Percentiles rank a stretch among this genome's conserved stretches.
Evolutionary conservation across 2,329 filamentous ascomycete genomes (phyloP).

Genomic region (Pezicula neosporulosa): DNA sequence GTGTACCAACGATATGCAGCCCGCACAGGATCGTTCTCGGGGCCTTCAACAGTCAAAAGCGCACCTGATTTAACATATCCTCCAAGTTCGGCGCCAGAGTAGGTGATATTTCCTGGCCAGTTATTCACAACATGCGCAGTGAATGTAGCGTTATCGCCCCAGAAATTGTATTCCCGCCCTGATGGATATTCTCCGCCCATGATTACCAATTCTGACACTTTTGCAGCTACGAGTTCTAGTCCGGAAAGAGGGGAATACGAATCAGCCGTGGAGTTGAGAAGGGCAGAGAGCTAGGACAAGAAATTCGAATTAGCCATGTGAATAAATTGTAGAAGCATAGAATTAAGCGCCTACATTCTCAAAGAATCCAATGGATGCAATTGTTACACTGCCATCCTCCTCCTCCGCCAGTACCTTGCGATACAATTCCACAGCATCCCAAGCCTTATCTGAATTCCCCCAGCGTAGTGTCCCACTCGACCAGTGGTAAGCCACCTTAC

Average conservation of each 20-base stretch:
- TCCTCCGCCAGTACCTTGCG: slow-evolving; percentile 37
- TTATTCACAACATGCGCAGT: slow-evolving; percentile 42
- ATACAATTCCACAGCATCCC: slow-evolving; percentile 42
- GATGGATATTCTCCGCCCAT: slow-evolving; percentile 49
- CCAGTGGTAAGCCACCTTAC: slow-evolving; percentile 42
- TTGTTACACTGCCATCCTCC: slow-evolving; percentile 38
- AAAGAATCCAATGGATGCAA: slow-evolving; percentile 43
- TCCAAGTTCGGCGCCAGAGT: slow-evolving; percentile 42
- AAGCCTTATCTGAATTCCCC: slow-evolving; percentile 31
- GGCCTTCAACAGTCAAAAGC: slow-evolving; percentile 29
- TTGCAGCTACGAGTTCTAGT: slow-evolving; percentile 35
- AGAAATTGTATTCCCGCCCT: slow-evolving; percentile 48
- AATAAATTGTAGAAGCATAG: background rate
- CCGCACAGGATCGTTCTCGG: slow-evolving; percentile 30
- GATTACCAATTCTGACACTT: slow-evolving; percentile 46
- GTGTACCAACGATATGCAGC: slow-evolving; percentile 39
- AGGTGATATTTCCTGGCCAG: slow-evolving; percentile 39
- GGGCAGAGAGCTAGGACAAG: slow-evolving; percentile 32
- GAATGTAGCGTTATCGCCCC: slow-evolving; percentile 31
- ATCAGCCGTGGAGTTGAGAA: slow-evolving; percentile 43
- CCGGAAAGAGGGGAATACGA: slow-evolving; percentile 35
- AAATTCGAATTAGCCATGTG: too few species aligned
- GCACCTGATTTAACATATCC: slow-evolving; percentile 36
- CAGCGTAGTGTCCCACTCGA: slow-evolving; percentile 33
- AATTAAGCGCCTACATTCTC: slow-evolving; percentile 29